Base-by-base conservation (phyloP, 768 basidiomycete species). In the Amanita thiersii region DNA sequence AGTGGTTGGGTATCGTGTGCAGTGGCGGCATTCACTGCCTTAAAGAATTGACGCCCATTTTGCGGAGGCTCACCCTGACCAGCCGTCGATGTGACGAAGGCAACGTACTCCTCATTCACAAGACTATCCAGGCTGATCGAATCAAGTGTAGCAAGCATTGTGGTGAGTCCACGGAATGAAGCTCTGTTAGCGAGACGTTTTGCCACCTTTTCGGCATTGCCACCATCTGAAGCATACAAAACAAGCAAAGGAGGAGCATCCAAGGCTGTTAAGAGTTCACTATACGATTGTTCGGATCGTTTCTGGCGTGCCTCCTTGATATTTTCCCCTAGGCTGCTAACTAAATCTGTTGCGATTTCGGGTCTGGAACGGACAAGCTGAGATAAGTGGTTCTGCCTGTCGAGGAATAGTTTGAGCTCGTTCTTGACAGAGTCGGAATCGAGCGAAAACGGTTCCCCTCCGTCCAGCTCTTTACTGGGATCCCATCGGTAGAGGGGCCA, bases 401-500 rank as follows among this genome's bases (percentile, higher is more conserved):
- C 93, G 47, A 99, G 80, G 77, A 98, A 99, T 51, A 82, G 73
- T 58, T 82, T 79, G 15, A 99, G 69, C 53, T 96, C 94, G 46
- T 88, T 83, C 73, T 97, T 98, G 63, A 99, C 77, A 21, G 82
- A 72, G 51, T 94, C 89, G 3, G 89, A 92, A 63, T 98, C 96
- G 45, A 99, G 79, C 9, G 75, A 73, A 69, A 99, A 99, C 11
- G 87, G 84, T 48, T 93, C 90, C 55, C 80, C 70, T 30, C 84
- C 84, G 32, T 61, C 62, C 18, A 61, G 63, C 53, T 92, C 88
- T 59, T 86, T 85, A 52, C 74, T 72, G 0, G 96, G 96, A 60
- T 99, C 83, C 93, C 94, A 99, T 43, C 96, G 77, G 70, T 98
- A 99, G 39, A 98, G 68, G 0, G 94, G 94, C 96, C 96, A 98